Evolutionary conservation across 768 basidiomycete species (phyloP), one percentile per base, ranked within the genome.

Genomic region (Lentinula guzmanii): DNA sequence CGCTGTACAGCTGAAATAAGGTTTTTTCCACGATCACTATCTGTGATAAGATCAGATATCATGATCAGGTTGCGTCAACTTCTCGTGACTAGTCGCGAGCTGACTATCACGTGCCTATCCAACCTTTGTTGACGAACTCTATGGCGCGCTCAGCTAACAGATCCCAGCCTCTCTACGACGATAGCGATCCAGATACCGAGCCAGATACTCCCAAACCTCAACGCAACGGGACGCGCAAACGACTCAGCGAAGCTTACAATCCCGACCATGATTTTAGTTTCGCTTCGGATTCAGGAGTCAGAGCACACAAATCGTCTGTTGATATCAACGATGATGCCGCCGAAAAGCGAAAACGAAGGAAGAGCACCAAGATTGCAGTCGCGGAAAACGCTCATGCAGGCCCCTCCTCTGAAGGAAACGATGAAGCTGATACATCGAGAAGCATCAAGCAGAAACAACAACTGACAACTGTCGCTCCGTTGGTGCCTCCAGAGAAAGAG

Each of bases 311-410:
- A 52, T 81, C 79, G 68, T 76, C 79, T 7, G 80, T 79, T 67
- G 86, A 79, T 63, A 80, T 77, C 72, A 95, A 95, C 72, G 93
- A 95, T 69, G 93, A 95, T 73, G 83, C 82, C 2, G 92, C 92
- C 0, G 93, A 95, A 77, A 93, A 93, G 71, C 82, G 93, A 53
- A 80, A 86, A 61, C 76, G 93, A 59, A 76, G 93, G 67, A 91
- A 91, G 78, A 93, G 89, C 68, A 85, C 82, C 24, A 91, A 87
- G 72, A 72, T 85, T 9, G 73, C 74, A 9, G 80, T 80, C 15
- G 72, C 82, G n/a, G 87, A 88, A 33, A 79, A 77, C 56, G 74
- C 79, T 5, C 76, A 86, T 54, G 80, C 81, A 3, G 87, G 86
- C 2, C 83, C 85, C 2, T 86, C 86, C 7, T 80, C 81, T 35